Percentiles rank a stretch among this genome's conserved stretches.
Conservation (phyloP, 371 early-diverging fungal species). For the Mucor velutinosus region DNA sequence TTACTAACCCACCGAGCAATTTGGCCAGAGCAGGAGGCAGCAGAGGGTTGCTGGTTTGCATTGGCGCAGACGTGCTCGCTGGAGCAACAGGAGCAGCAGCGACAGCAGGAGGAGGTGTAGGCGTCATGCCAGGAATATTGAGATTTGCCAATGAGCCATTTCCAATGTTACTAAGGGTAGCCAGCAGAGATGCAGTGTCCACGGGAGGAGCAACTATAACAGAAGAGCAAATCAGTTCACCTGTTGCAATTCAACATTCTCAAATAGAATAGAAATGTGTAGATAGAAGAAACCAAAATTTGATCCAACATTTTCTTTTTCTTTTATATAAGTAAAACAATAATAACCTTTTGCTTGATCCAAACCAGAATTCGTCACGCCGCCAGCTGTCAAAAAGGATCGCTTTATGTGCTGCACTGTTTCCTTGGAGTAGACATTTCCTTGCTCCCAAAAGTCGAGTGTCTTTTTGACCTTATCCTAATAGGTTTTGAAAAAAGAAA, state of each 20-base stretch:
- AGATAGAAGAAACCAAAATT: background rate
- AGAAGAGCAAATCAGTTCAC: background rate
- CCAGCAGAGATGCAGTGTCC: conserved; percentile 36
- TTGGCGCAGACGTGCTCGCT: background rate
- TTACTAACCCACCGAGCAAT: conserved; percentile 33
- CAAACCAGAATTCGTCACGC: background rate
- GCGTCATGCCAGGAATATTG: conserved; percentile 19
- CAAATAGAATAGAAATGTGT: conserved; percentile 1
- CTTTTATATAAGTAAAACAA: conserved; percentile 20
- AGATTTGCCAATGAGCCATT: conserved; percentile 28
- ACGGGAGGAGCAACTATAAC: conserved; percentile 21
- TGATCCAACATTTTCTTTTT: conserved; percentile 14
- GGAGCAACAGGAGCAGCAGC: background rate
- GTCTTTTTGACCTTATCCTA: conserved; percentile 58
- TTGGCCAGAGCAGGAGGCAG: conserved; percentile 44
- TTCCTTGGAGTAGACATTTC: conserved; percentile 46
- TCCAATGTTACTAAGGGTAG: conserved; percentile 34
- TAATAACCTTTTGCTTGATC: conserved; percentile 28
- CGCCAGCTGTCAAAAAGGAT: conserved; percentile 34
- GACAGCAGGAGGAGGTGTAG: conserved; percentile 4
- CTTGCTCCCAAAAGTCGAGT: conserved; percentile 56
- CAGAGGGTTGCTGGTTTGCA: background rate
- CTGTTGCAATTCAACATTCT: conserved; percentile 7
- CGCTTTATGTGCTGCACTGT: conserved; percentile 39
- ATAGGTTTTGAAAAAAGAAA: conserved; percentile 10